These are phyloP conservation scores for Kondoa malvinella DNA, from an alignment of 768 basidiomycete species.

Conservation along the genomic window DNA sequence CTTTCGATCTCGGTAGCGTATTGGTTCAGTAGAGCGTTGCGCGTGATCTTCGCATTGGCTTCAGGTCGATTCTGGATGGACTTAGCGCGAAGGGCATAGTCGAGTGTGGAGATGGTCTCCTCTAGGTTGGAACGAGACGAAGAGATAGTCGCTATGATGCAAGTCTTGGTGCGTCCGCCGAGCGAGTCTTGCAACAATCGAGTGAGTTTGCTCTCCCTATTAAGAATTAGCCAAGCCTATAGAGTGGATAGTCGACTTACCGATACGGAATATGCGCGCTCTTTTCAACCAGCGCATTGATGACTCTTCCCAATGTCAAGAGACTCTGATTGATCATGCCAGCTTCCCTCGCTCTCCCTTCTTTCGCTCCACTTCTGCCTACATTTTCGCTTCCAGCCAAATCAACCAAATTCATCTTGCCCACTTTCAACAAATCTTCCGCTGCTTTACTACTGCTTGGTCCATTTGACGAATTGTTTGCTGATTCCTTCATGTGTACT, in stretches of 20 bases:
- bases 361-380: slow-evolving; percentile 83
- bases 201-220: slow-evolving; percentile 88
- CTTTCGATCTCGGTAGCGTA: slow-evolving; percentile 86
- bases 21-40: slow-evolving; percentile 78
- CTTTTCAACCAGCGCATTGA: slow-evolving; percentile 76
- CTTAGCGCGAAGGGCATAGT: slow-evolving; percentile 88
- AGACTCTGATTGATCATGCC: slow-evolving; percentile 98
- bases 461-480: slow-evolving; percentile 8
- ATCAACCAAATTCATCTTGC: slow-evolving; percentile 93
- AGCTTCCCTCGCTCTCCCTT: slow-evolving; percentile 84
- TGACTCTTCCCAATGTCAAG: slow-evolving; percentile 88
- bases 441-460: slow-evolving; percentile 39
- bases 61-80: slow-evolving; percentile 91
- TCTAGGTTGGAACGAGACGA: slow-evolving; percentile 87
- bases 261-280: slow-evolving; percentile 77
- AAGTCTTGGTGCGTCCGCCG: slow-evolving; percentile 90
- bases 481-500: slow-evolving; percentile 73
- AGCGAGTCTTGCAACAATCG: slow-evolving; percentile 97
- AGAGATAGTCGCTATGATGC: slow-evolving; percentile 89
- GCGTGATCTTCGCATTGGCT: slow-evolving; percentile 82
- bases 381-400: slow-evolving; percentile 96
- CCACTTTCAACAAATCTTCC: slow-evolving; percentile 77
- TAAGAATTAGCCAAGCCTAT: slow-evolving; percentile 5
- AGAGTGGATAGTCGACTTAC: slow-evolving; percentile 34
- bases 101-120: slow-evolving; percentile 84